phyloP scores from a whole-genome alignment of 2,329 filamentous ascomycete genomes.

The Aureobasidium zeae region DNA sequence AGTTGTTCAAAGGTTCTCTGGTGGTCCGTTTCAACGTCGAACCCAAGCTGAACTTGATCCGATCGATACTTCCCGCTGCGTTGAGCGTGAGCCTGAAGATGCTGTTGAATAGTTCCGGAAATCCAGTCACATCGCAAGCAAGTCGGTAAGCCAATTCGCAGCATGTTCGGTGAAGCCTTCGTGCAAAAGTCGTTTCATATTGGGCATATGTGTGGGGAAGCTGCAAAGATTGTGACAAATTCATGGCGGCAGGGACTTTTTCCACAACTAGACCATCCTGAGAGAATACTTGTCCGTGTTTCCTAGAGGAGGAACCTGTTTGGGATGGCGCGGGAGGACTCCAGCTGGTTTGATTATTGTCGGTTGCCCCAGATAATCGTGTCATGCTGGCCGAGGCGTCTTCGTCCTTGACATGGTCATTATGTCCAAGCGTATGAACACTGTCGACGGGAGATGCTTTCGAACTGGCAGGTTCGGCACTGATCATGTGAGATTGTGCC shows the following conservation, averaged over 20 bases:
- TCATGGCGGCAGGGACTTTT: too few species aligned
- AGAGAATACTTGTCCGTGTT: too few species aligned
- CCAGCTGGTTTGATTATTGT: too few species aligned
- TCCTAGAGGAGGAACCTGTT: too few species aligned
- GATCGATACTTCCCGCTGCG: constrained; percentile 13
- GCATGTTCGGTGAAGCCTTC: constrained; percentile 57
- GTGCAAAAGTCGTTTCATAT: constrained; percentile 59
- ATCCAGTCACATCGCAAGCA: constrained; percentile 31
- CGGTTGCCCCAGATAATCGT: too few species aligned
- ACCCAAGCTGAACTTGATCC: constrained; percentile 26
- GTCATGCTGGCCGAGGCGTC: too few species aligned
- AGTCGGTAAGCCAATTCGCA: constrained; percentile 51
- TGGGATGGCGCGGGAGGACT: too few species aligned
- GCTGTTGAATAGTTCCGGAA: constrained; percentile 30
- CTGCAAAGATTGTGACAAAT: too few species aligned
- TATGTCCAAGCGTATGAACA: too few species aligned
- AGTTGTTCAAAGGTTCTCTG: constrained; percentile 47
- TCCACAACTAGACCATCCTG: too few species aligned
- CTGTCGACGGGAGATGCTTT: background rate
- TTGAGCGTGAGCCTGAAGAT: constrained; percentile 60
- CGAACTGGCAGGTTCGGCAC: background rate
- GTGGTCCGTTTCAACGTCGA: constrained; percentile 31
- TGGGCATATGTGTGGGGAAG: constrained; percentile 52
- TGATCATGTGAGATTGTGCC: background rate
- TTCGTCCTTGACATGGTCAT: too few species aligned